Base-by-base conservation (phyloP, 345 rosid genomes). In the Melaleuca alternifolia region DNA sequence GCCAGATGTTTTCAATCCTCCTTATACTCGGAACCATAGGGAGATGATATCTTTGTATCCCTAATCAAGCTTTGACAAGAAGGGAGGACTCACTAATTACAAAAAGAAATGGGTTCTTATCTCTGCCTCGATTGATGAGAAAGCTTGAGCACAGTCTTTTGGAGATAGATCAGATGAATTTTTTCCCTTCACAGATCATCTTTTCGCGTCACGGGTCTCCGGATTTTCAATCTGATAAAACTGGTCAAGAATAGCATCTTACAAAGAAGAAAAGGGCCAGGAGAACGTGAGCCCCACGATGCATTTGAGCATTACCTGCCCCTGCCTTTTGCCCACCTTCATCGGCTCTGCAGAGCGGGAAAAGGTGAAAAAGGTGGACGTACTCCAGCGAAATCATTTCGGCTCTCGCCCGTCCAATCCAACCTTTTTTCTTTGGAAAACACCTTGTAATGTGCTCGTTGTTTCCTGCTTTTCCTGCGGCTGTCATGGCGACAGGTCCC, bases 281-380 rank as follows among this genome's bases (percentile, higher is more conserved):
- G 61, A 24, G 61, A 23, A 56, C 61, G 61, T 4, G 28, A 56
- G 61, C 24, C 28, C 61, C 61, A 0, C n/a, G 61, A 23, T 10
- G 28, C 28, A 8, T 41, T n/a, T 12, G 28, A 0, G 61, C 28
- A 56, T 56, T 10, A 24, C 61, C 28, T 56, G 61, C 28, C 28
- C 10, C 3, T 56, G 61, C 61, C 61, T 56, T 0, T 2, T 56
- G 0, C 61, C 61, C 0, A 56, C 61, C 61, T 23, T 10, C 24
- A 10, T 24, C 28, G 0, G 61, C 61, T 56, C 11, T 56, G 61
- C 61, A 24, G 11, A 56, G 0, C 41, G 41, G 24, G 59, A 24
- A 2, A 56, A 0, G n/a, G 61, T 24, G 61, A 56, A 56, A 57
- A 57, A 18, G 16, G 5, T 2, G 30, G 11, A 57, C 3, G 65